These are phyloP conservation scores for Euclidium syriacum DNA, from an alignment of 345 rosid genomes.

Conservation along the genomic window DNA sequence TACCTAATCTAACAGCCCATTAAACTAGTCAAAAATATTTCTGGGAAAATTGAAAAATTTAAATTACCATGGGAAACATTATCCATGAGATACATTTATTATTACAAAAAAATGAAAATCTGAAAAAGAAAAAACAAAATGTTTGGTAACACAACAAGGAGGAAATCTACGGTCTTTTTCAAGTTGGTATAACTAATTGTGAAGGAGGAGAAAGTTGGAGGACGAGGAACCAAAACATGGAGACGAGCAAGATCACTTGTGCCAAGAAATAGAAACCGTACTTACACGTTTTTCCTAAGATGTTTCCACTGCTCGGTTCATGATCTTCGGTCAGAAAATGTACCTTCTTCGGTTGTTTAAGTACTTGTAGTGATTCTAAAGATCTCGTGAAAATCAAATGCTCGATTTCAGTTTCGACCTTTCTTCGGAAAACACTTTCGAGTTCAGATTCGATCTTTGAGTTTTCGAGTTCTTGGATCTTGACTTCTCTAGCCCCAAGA, in stretches of 20 bases:
- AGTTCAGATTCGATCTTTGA: slow-evolving; percentile 49
- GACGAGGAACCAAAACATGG: slow-evolving; percentile 42
- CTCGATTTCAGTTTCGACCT: slow-evolving; percentile 73
- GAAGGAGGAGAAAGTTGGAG: slow-evolving; percentile 38
- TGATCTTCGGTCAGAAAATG: slow-evolving; percentile 37
- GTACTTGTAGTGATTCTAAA: slow-evolving; percentile 36
- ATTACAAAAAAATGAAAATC: slow-evolving; percentile 3
- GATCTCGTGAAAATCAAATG: slow-evolving; percentile 43
- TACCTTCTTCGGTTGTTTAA: slow-evolving; percentile 33
- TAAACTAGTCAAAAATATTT: too few species aligned
- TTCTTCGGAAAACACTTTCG: slow-evolving; percentile 57
- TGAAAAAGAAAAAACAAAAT: background rate
- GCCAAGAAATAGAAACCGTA: slow-evolving; percentile 40
- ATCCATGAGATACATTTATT: too few species aligned
- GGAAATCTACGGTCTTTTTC: background rate
- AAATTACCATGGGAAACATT: too few species aligned
- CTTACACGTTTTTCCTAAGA: slow-evolving; percentile 41
- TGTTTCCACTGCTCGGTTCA: slow-evolving; percentile 33
- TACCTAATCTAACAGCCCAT: background rate
- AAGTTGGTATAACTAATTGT: slow-evolving; percentile 53
- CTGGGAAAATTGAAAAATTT: too few species aligned
- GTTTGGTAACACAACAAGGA: slow-evolving; percentile 16
- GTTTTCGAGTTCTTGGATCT: slow-evolving; percentile 57
- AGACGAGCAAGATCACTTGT: slow-evolving; percentile 52
- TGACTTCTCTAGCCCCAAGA: slow-evolving; percentile 46